Evolutionary conservation across 1,139 yeast genomes (phyloP), one percentile per base, ranked within the genome.

Genomic region (Tardiomyces blankii): DNA sequence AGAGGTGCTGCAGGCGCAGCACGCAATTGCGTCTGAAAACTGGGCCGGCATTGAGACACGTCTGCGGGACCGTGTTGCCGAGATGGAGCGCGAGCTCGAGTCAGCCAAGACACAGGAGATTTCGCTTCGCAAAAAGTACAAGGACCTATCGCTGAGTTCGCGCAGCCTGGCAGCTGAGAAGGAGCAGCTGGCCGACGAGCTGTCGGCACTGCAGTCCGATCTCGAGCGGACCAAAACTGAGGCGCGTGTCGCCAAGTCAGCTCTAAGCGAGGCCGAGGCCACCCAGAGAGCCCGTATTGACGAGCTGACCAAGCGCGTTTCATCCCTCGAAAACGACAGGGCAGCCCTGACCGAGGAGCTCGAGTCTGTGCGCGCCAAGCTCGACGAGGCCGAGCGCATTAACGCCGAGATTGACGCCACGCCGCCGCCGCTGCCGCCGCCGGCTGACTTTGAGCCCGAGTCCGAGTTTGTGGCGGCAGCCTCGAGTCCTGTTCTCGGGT

Each of bases 21-120:
- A 80, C 57, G 68, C 80, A 7, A 72, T 78, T 19, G 82, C 88
- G 0, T 76, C 76, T 45, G 80, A 76, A 46, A 79, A 77, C 56
- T 82, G 88, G 87, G 73, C 76, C 44, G 67, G 73, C 13, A 73
- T 80, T 38, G 89, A 83, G 56, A 65, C 75, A 27, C 70, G 72
- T 33, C 62, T 82, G 46, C 66, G 72, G 43, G 57, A 63, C 14
- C 75, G 76, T 48, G 66, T 79, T 8, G 69, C 74, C 21, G 63
- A 64, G 35, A 63, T 81, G 39, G 72, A 75, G 38, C 51, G 60
- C 16, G 61, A 68, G 2, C 51, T 69, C 1, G 77, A 73, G 8
- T 52, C 54, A 18, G 41, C 49, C 9, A 50, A 52, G 35, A 42
- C 51, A 6, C 54, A 59, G 13, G 64, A 60, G 41, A 40, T 47